phyloP scores from a whole-genome alignment of 2,329 filamentous ascomycete genomes.

The Alternaria dauci region DNA sequence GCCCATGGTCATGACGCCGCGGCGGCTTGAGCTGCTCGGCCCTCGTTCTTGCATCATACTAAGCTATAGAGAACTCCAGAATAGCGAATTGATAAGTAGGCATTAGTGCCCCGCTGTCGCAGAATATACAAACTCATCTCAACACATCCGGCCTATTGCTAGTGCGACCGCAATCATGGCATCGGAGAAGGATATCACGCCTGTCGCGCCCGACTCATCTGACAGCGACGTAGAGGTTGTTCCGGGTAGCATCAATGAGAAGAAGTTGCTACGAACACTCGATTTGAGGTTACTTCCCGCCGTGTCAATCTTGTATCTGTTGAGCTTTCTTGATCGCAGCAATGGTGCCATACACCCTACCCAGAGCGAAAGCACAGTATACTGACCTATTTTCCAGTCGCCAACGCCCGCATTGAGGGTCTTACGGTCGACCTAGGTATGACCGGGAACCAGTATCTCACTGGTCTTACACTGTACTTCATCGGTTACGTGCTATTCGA shows the following conservation, averaged over 20 bases:
- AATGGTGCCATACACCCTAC: slow-evolving; percentile 33
- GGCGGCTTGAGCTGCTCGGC: slow-evolving; percentile 17
- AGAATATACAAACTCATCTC: not conserved
- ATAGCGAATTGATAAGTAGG: slow-evolving; percentile 11
- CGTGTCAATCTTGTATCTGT: slow-evolving; percentile 54
- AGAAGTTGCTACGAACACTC: slow-evolving; percentile 65
- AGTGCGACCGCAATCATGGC: slow-evolving; percentile 25
- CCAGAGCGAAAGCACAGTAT: not conserved
- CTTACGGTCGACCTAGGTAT: slow-evolving; percentile 43
- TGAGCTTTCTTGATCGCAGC: slow-evolving; percentile 50
- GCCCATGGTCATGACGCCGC: slow-evolving; percentile 17
- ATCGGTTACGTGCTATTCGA: slow-evolving; percentile 60
- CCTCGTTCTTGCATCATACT: slow-evolving; percentile 47
- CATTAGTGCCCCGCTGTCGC: not conserved
- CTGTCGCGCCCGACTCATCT: slow-evolving; percentile 30
- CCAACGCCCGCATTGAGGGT: slow-evolving; percentile 58
- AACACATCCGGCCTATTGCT: not conserved
- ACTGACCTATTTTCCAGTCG: slow-evolving; percentile 25
- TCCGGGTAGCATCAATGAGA: slow-evolving; percentile 59
- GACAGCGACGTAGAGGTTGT: slow-evolving; percentile 40
- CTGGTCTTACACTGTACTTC: slow-evolving; percentile 72
- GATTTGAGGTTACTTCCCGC: slow-evolving; percentile 54
- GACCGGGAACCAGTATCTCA: slow-evolving; percentile 65
- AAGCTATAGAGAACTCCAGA: not conserved
- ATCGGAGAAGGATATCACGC: slow-evolving; percentile 30